Conservation (phyloP, 306 rosid species). For the Cicer pinnatifidum region DNA sequence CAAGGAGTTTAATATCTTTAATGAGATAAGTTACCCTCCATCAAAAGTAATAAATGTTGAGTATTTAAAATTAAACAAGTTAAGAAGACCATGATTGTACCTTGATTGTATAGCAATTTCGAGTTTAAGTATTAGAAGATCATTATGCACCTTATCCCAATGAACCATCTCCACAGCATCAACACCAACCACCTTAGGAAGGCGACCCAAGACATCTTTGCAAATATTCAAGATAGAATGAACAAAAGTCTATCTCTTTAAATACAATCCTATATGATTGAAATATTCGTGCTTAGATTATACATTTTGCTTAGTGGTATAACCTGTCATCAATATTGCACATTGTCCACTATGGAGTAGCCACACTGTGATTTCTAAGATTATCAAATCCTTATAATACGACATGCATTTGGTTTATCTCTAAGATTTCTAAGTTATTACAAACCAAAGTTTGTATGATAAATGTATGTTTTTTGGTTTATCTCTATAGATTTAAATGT, state of each 20-base stretch:
- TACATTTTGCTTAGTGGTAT: conserved; percentile 38
- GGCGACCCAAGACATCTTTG: conserved; percentile 80
- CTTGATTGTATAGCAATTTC: conserved; percentile 38
- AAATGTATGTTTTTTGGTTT: too few species aligned
- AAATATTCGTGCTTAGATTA: conserved; percentile 31
- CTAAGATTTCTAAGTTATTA: too few species aligned
- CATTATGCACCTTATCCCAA: conserved; percentile 89
- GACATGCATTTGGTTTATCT: conserved; percentile 36
- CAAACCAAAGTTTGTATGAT: too few species aligned
- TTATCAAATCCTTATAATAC: conserved; percentile 88
- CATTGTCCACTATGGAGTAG: conserved; percentile 98
- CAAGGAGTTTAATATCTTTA: conserved; percentile 25
- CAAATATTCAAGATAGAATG: conserved; percentile 70
- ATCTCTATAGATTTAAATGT: too few species aligned
- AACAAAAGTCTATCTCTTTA: conserved; percentile 34
- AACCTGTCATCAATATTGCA: conserved; percentile 96
- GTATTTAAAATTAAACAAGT: conserved; percentile 23
- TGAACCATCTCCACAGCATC: conserved; percentile 99
- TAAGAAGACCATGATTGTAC: conserved; percentile 4
- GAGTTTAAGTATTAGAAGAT: conserved; percentile 42
- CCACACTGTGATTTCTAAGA: conserved; percentile 81
- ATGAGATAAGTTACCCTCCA: conserved; percentile 33
- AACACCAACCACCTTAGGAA: conserved; percentile 93
- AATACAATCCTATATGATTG: neutral
- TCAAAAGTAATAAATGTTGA: conserved; percentile 28